Percentiles rank a stretch among this genome's conserved stretches.
Evolutionary conservation across 1,284 basidiomycete genomes (phyloP).

Genomic region (Pseudozyma thailandica): DNA sequence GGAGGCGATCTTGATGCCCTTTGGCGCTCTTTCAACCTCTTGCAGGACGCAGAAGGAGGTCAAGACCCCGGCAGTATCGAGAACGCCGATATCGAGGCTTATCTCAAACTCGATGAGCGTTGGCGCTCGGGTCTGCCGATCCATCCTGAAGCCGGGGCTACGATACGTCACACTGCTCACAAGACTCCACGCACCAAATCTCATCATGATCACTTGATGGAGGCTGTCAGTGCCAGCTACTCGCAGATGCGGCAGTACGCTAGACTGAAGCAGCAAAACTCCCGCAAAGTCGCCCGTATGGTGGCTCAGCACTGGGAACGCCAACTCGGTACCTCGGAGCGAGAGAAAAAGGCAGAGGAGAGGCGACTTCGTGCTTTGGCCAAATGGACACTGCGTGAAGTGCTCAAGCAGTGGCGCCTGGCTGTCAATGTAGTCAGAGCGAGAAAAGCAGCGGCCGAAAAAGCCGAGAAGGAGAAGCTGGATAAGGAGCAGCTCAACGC

Average conservation of each 20-base stretch:
- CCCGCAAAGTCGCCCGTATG: conserved; percentile 75
- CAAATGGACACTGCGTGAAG: conserved; percentile 77
- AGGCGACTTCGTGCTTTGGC: conserved; percentile 77
- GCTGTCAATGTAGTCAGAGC: conserved; percentile 86
- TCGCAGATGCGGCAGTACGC: conserved; percentile 55
- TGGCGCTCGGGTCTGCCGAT: conserved; percentile 45
- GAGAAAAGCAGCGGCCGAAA: conserved; percentile 73
- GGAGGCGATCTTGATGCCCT: conserved; percentile 32
- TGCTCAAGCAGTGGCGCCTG: conserved; percentile 86
- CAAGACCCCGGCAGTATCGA: conserved; percentile 18
- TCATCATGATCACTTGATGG: conserved; percentile 54
- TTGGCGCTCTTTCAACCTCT: conserved; percentile 33
- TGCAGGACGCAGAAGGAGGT: conserved; percentile 43
- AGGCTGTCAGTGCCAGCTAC: conserved; percentile 35
- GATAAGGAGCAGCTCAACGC: conserved; percentile 88
- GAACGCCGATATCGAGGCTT: conserved; percentile 27
- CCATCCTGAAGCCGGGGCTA: conserved; percentile 21
- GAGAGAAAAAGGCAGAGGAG: conserved; percentile 76
- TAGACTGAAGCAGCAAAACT: conserved; percentile 66
- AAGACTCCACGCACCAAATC: conserved; percentile 34
- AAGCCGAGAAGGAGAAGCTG: conserved; percentile 76
- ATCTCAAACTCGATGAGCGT: conserved; percentile 42
- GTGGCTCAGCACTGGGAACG: conserved; percentile 83
- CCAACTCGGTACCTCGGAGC: conserved; percentile 75
- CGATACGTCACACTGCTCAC: conserved; percentile 34